Evolutionary conservation across 768 basidiomycete genomes (phyloP).

Genomic region (Podaxis rugospora): DNA sequence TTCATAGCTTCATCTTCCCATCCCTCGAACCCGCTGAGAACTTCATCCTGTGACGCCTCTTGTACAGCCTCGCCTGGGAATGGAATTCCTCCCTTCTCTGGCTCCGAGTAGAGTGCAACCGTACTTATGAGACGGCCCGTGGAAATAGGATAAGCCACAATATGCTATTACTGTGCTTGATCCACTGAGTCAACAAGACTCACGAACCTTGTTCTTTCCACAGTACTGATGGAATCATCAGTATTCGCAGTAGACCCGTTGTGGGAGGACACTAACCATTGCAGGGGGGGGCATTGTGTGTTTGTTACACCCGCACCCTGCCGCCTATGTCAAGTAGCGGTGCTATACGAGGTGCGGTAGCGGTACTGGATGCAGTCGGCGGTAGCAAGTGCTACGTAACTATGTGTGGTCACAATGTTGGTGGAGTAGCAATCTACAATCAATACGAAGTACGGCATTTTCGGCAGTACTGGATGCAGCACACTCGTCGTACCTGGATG

Average conservation of each 20-base stretch:
- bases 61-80: constrained; percentile 28
- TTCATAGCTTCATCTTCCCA: constrained; percentile 33
- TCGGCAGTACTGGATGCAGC: too few species aligned
- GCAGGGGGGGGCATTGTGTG: neutral
- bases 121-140: constrained; percentile 32
- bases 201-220: constrained; percentile 25
- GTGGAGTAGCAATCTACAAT: too few species aligned
- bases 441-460: too few species aligned
- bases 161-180: constrained; percentile 23
- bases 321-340: too few species aligned
- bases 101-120: constrained; percentile 25
- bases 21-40: constrained; percentile 22
- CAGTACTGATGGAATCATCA: constrained; percentile 21
- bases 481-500: too few species aligned
- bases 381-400: too few species aligned
- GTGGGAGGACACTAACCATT: constrained; percentile 16
- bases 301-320: too few species aligned
- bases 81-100: constrained; percentile 21
- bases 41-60: constrained; percentile 27
- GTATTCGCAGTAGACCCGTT: neutral
- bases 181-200: constrained; percentile 9
- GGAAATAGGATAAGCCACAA: constrained; percentile 35
- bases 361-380: too few species aligned
- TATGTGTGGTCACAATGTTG: too few species aligned
- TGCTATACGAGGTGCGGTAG: too few species aligned